A percentile compares a stretch with the other conserved stretches of the same genome.
Conservation (phyloP, 1,139 yeast genomes). For the Geotrichum australiense region DNA sequence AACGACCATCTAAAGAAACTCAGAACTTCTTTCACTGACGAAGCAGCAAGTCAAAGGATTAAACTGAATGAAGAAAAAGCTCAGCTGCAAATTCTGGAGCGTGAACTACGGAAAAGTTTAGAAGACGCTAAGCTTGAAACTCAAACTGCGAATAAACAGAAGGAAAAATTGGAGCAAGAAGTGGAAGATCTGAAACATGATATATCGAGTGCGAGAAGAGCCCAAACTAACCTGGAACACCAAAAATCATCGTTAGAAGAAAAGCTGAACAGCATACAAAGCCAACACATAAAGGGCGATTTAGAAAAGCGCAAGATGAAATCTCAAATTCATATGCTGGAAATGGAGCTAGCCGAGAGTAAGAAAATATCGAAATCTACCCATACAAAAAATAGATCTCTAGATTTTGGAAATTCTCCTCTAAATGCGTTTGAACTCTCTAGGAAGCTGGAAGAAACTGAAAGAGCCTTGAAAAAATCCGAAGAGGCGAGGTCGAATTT, state of each 20-base stretch:
- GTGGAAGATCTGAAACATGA: slow-evolving; percentile 52
- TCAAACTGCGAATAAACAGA: slow-evolving; percentile 25
- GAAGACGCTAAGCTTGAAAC: slow-evolving; percentile 24
- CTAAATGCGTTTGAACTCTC: slow-evolving; percentile 29
- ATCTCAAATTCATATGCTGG: slow-evolving; percentile 24
- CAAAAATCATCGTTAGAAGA: slow-evolving; percentile 22
- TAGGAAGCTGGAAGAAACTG: slow-evolving; percentile 27
- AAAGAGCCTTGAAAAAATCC: slow-evolving; percentile 26
- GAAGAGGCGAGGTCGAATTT: slow-evolving; percentile 28
- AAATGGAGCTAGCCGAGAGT: slow-evolving; percentile 26
- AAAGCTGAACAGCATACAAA: slow-evolving; percentile 24
- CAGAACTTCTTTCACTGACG: slow-evolving; percentile 33
- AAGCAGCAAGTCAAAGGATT: slow-evolving; percentile 42
- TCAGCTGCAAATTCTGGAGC: slow-evolving; percentile 40
- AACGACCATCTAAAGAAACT: slow-evolving; percentile 35
- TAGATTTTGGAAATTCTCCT: slow-evolving; percentile 19
- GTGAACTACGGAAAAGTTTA: slow-evolving; percentile 29
- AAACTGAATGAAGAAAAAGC: slow-evolving; percentile 27
- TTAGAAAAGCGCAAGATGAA: slow-evolving; percentile 27
- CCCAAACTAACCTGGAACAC: slow-evolving; percentile 22
- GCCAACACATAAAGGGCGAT: slow-evolving; percentile 26
- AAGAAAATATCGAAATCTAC: slow-evolving; percentile 24
- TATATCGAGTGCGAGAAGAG: slow-evolving; percentile 27
- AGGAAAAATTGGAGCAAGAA: slow-evolving; percentile 72
- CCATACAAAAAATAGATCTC: slow-evolving; percentile 16